A percentile compares a stretch with the other conserved stretches of the same genome.
Evolutionary conservation across 768 basidiomycete species (phyloP).

Genomic region (Hygrophoropsis aurantiaca): DNA sequence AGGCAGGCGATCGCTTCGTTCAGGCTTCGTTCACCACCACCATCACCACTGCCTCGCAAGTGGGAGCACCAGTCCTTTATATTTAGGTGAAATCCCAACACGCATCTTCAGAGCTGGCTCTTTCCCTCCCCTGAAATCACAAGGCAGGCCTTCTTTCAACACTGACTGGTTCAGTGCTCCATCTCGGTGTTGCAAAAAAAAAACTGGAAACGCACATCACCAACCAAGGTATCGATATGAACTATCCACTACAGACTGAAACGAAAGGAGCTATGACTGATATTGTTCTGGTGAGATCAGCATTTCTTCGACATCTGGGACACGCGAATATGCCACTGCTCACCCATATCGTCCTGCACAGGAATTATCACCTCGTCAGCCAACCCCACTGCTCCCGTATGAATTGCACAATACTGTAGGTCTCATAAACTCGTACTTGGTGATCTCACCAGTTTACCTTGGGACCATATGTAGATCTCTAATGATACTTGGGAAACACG

Average conservation of each 20-base stretch:
- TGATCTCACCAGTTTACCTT: background rate
- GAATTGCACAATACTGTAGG: slow-evolving; percentile 40
- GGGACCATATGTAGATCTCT: slow-evolving; percentile 31
- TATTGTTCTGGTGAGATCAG: slow-evolving; percentile 23
- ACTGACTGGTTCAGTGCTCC: slow-evolving; percentile 5
- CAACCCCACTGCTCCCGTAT: slow-evolving; percentile 31
- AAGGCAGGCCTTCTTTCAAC: slow-evolving; percentile 4
- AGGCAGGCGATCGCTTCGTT: too few species aligned
- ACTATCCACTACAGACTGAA: background rate
- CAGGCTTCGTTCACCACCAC: too few species aligned
- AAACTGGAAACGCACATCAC: too few species aligned
- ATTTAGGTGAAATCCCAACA: background rate
- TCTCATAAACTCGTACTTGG: background rate
- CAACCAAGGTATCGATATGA: too few species aligned
- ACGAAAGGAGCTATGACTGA: slow-evolving; percentile 15
- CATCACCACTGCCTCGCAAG: too few species aligned
- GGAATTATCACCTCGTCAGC: slow-evolving; percentile 34
- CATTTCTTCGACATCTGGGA: background rate
- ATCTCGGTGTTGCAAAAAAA: background rate
- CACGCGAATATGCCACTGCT: background rate
- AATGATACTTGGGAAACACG: slow-evolving; percentile 45
- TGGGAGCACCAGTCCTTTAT: too few species aligned
- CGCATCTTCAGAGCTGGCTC: slow-evolving; percentile 3
- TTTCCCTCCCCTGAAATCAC: background rate
- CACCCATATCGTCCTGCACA: slow-evolving; percentile 9